Evolutionary conservation across 164 flowering plant species (phyloP), one percentile per base, ranked within the genome.

Genomic region (Platanus orientalis): DNA sequence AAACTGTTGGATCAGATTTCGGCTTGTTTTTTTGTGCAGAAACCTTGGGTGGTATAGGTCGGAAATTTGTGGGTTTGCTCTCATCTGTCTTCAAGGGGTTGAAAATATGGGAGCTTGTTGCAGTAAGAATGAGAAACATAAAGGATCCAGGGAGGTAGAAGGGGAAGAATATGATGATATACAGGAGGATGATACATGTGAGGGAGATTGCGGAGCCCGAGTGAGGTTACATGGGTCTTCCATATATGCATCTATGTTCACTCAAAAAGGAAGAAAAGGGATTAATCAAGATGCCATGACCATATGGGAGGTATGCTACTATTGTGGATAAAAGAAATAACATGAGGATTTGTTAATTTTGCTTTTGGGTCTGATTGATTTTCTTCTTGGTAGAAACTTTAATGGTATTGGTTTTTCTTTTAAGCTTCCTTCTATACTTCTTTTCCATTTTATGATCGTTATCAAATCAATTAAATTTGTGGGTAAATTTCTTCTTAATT

Each of bases 241-340:
- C 13, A 57, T 4, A 17, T 71, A 21, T 45, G 70, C 73, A 5
- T 86, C 90, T 13, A 86, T 88, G 94, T 81, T 63, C 57, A 76
- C 80, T 25, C 80, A 82, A 55, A 81, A 80, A 69, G 98, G 98
- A 6, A 76, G 60, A 48, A 92, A 92, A 67, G 98, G 98, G 34
- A 51, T 79, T 64, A 92, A 92, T 71, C 96, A 89, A 71, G 98
- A 92, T 65, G 83, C 96, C 78, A 86, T 89, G 91, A 83, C 91
- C 3, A 80, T 86, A 63, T 87, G 96, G 90, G 90, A 89, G 97
- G 97, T 92, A 78, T 47, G 19, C 4, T 49, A 12, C 21, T 48
- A 4, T 36, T n/a, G n/a, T n/a, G n/a, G n/a, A n/a, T n/a, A n/a
- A n/a, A n/a, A n/a, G n/a, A n/a, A n/a, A n/a, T n/a, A n/a, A n/a